Percentiles rank a stretch among this genome's conserved stretches.
Conservation (phyloP, 2,329 filamentous ascomycete species). For the Alternaria incomplexa region DNA sequence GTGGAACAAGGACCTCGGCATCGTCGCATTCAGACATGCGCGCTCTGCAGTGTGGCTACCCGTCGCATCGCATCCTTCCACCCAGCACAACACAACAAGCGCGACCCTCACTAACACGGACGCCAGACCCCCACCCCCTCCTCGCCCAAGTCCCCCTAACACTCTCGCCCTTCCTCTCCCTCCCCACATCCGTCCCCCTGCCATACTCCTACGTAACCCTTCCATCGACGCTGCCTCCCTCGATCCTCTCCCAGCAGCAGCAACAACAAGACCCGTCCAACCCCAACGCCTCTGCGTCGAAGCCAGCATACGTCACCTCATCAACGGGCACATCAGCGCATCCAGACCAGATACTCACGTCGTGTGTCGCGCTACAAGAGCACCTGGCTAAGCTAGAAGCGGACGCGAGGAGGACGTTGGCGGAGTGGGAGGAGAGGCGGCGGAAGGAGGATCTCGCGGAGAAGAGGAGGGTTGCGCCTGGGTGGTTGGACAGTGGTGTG, state of each 20-base stretch:
- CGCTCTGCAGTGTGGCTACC: neutral
- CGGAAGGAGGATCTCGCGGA: constrained; percentile 72
- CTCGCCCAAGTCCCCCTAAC: constrained; percentile 92
- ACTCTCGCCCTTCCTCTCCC: constrained; percentile 90
- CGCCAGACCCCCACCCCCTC: constrained; percentile 76
- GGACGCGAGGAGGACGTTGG: constrained; percentile 71
- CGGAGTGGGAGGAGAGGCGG: constrained; percentile 72
- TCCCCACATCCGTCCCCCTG: constrained; percentile 87
- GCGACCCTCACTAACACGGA: constrained; percentile 14
- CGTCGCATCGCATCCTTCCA: neutral
- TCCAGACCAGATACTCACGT: constrained; percentile 82
- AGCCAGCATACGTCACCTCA: constrained; percentile 73
- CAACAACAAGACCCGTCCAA: constrained; percentile 65
- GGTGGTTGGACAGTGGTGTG: constrained; percentile 75
- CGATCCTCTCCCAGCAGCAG: constrained; percentile 14
- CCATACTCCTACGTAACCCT: constrained; percentile 66
- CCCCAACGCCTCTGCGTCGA: constrained; percentile 65
- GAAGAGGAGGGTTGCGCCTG: constrained; percentile 79
- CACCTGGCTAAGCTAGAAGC: constrained; percentile 74
- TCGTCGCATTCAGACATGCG: neutral
- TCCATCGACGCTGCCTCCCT: neutral
- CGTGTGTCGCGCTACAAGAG: constrained; percentile 77
- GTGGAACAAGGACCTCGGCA: neutral
- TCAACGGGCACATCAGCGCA: constrained; percentile 75
- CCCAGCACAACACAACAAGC: neutral